Evolutionary conservation across 805 yeast genomes (phyloP).

Genomic region (Yamadazyma scolyti): DNA sequence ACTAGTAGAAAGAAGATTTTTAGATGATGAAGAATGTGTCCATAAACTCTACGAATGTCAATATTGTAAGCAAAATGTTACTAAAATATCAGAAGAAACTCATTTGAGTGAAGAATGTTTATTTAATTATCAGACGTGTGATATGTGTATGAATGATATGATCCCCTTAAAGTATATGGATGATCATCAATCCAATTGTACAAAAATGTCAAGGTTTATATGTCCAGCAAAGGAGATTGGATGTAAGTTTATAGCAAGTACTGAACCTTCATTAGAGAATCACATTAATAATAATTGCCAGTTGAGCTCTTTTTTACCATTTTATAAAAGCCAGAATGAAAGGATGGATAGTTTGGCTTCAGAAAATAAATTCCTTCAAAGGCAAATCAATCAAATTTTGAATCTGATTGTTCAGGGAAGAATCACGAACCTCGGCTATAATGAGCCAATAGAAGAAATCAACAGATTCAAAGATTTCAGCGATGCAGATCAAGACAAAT

Average conservation of each 20-base stretch:
- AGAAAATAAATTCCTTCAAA: conserved; percentile 39
- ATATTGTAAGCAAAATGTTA: conserved; percentile 29
- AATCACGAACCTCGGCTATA: conserved; percentile 47
- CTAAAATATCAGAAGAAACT: conserved; percentile 20
- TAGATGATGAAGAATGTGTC: conserved; percentile 26
- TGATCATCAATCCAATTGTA: conserved; percentile 42
- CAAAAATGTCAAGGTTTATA: conserved; percentile 30
- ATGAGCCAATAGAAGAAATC: conserved; percentile 46
- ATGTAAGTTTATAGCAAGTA: conserved; percentile 45
- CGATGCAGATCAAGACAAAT: conserved; percentile 22
- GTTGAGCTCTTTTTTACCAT: conserved; percentile 26
- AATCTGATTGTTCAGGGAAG: conserved; percentile 48
- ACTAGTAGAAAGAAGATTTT: conserved; percentile 15
- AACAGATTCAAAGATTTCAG: conserved; percentile 17
- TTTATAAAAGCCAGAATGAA: conserved; percentile 16
- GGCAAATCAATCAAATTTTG: conserved; percentile 42
- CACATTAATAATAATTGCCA: conserved; percentile 31
- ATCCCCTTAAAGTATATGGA: conserved; percentile 35
- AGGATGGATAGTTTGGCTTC: conserved; percentile 22
- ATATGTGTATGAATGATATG: conserved; percentile 37
- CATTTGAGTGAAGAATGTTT: conserved; percentile 41
- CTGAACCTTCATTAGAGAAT: conserved; percentile 31
- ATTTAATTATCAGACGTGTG: conserved; percentile 39
- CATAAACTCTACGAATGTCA: conserved; percentile 35
- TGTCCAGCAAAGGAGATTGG: conserved; percentile 51